Base-by-base conservation (phyloP, 305 asterid species). In the Ajuga reptans region DNA sequence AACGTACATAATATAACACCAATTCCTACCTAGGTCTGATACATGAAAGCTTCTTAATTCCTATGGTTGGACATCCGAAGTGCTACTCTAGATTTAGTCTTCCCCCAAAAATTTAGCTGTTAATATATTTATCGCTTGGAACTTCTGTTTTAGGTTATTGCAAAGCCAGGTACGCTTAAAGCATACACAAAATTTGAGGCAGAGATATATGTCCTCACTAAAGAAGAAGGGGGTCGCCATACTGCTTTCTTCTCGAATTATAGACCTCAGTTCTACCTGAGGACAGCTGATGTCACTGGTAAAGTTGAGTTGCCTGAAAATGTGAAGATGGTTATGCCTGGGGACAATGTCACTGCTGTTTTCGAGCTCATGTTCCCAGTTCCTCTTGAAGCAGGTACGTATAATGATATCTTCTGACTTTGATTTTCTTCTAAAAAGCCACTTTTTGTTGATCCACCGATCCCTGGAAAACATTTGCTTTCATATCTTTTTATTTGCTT, bases 281-380 rank as follows among this genome's bases (percentile, higher is more conserved):
- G 99, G 81, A 91, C 99, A 17, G 99, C 98, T 12, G 99, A 94
- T 75, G 83, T 94, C 72, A 94, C 96, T 43, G 97, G 99, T 68
- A 94, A 88, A 77, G 98, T 94, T 43, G 96, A 94, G 78, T 80
- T 94, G 77, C 99, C 99, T 2, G 96, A 89, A 81, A 89, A 85
- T 69, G 97, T 94, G 52, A 94, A 91, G 92, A 94, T 94, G 99
- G 99, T 94, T 74, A 94, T 94, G 99, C 98, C 99, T 0, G 99
- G 99, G 55, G 99, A 94, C 86, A 91, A 91, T 70, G 99, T 94
- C 62, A 89, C 99, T 47, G 99, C 98, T 47, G 84, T 83, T 66
- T 94, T 94, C 42, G 96, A 89, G 79, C 89, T 94, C 43, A 91
- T 89, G 16, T 84, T 77, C 75, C 91, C 98, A 2, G 98, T 91